Conservation (phyloP, 2,329 filamentous ascomycete species). For the Hyphodiscus sp. region DNA sequence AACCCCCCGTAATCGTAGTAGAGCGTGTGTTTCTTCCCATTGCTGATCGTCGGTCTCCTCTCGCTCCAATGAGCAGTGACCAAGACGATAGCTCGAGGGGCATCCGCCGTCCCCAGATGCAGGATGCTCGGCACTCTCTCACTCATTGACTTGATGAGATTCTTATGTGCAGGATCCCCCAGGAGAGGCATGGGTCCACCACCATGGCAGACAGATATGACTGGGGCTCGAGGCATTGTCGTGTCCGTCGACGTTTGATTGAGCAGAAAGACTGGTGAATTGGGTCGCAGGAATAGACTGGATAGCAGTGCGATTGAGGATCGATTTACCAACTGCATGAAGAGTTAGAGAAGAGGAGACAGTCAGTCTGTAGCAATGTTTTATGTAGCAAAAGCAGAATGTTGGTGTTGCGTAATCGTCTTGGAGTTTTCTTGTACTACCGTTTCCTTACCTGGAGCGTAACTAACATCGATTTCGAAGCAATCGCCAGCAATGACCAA, state of each 20-base stretch:
- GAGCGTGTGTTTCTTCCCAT: conserved; percentile 39
- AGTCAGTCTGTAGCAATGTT: not conserved
- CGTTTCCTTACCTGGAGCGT: too few species aligned
- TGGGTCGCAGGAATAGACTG: conserved; percentile 3
- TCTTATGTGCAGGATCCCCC: conserved; percentile 45
- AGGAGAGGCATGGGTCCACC: conserved; percentile 51
- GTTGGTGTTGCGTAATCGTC: not conserved
- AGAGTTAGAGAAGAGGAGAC: not conserved
- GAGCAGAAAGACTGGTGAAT: conserved; percentile 2
- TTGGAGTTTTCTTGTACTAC: not conserved
- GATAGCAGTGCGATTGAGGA: conserved; percentile 6
- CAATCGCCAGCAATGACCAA: not conserved
- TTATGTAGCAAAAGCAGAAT: not conserved
- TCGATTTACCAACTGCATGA: conserved; percentile 12
- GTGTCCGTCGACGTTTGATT: not conserved
- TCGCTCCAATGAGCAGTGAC: conserved; percentile 72
- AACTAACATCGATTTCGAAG: not conserved
- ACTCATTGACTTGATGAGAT: conserved; percentile 45
- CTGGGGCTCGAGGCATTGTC: conserved; percentile 14
- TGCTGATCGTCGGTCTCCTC: conserved; percentile 49
- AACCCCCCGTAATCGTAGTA: conserved; percentile 56
- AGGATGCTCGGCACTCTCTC: conserved; percentile 49
- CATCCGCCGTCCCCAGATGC: conserved; percentile 43
- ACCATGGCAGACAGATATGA: conserved; percentile 22
- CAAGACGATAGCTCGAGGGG: conserved; percentile 64